Base-by-base conservation (phyloP, 2,329 filamentous ascomycete species). In the Colletotrichum sublineola region DNA sequence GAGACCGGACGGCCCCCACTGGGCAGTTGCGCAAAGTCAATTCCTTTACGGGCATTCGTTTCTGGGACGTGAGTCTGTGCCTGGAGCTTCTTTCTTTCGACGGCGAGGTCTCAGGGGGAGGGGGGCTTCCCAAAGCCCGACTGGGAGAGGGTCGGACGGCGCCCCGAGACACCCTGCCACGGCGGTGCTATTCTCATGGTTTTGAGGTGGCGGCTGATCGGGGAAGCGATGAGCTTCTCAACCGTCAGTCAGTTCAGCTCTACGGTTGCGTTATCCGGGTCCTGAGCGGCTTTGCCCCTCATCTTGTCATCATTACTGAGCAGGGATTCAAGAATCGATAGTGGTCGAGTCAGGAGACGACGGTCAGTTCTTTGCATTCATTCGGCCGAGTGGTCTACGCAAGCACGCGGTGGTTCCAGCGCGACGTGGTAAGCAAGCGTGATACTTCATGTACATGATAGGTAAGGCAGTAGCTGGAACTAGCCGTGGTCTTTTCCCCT, bases 1-100 rank as follows among this genome's bases (percentile, higher is more conserved):
- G 40, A 58, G n/a, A 58, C 40, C 36, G 24, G 56, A 58, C 38
- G 56, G 55, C 46, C 29, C 36, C 31, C 38, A n/a, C 36, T 29
- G 36, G 20, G 40, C 36, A 36, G n/a, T 38, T 11, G 55, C 36
- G 24, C 24, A 29, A 58, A 42, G 18, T 29, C 38, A 58, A 58
- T 58, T 42, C 38, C n/a, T 56, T 58, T 12, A n/a, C 36, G n/a
- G 12, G 56, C 56, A 15, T 29, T 29, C 56, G 18, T 15, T 42
- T 29, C 12, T 42, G 56, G 56, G 5, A 29, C 56, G 14, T 12
- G 20, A 58, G 56, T 24, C 56, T 36, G 56, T 58, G 36, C 56
- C 56, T 29, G 56, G 56, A 42, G 38, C 56, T 42, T 58, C n/a
- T 20, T 40, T 18, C 38, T 31, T 18, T 18, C n/a, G 38, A 18